Evolutionary conservation across 768 basidiomycete genomes (phyloP), one percentile per base, ranked within the genome.

Genomic region (Leccinum olivaceopallidum): DNA sequence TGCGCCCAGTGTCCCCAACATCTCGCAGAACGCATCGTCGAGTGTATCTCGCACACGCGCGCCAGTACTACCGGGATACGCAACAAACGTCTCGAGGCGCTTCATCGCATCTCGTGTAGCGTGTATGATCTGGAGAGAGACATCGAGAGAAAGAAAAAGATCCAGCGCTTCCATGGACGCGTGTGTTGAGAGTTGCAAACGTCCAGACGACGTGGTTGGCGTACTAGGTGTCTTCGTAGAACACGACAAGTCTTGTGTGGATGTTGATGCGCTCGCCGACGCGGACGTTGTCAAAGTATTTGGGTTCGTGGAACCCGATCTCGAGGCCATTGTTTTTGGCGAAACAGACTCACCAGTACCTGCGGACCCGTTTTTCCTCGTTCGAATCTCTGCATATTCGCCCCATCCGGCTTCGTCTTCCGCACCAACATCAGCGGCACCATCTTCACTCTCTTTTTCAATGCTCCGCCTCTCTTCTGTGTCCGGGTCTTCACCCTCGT

Each of bases 31-130:
- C 5, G 93, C 76, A 74, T 98, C 96, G 74, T 99, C 95, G 59
- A 98, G 89, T 2, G 94, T 94, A 69, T 98, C 95, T 32, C 87
- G 80, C 2, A 99, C 95, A 4, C 91, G 87, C 62, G 85, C 84
- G 4, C 97, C 96, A 61, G 91, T 93, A 60, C 85, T 82, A 0
- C 94, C 92, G 0, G 95, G 94, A 71, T 97, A 99, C 9, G 83
- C 83, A 0, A 84, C 79, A 72, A 98, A 99, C 3, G 88, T 94
- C 70, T 99, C 94, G 2, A 93, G 87, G 13, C 97, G 86, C 74
- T 98, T 98, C 47, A 95, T 81, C 0, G 90, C 85, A 62, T 97
- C 95, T 55, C 95, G 89, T 68, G 94, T 89, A 0, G 92, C 89
- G 63, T 98, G 95, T 58, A 99, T 95, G 39, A 99, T 83, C 68